A percentile compares a stretch with the other conserved stretches of the same genome.
Conservation (phyloP, 2,329 filamentous ascomycete species). For the Venturia oleaginea region DNA sequence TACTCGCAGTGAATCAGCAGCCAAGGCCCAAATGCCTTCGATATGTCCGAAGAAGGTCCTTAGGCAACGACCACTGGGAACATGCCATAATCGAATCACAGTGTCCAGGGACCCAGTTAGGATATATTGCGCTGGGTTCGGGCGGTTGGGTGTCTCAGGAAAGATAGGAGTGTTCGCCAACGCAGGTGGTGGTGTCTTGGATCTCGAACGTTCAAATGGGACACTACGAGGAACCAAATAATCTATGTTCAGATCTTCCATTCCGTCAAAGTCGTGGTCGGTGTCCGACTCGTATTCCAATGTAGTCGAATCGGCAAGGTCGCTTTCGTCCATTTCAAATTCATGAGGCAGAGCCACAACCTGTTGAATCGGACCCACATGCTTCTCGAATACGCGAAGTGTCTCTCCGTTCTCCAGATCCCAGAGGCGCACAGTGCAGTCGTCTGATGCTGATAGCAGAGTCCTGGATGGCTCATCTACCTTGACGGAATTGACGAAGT, state of each 20-base stretch:
- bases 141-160: constrained; percentile 51
- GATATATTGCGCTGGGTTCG: constrained; percentile 74
- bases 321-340: constrained; percentile 73
- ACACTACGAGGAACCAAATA: not conserved
- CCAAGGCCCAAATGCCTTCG: constrained; percentile 90
- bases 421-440: constrained; percentile 86
- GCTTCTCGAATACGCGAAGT: constrained; percentile 71
- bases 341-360: constrained; percentile 75
- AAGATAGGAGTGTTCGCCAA: constrained; percentile 39
- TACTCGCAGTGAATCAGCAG: constrained; percentile 77
- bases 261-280: constrained; percentile 11
- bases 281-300: constrained; percentile 12
- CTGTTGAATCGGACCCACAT: constrained; percentile 93
- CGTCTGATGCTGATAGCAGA: constrained; percentile 86
- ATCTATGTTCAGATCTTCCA: not conserved
- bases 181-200: constrained; percentile 13
- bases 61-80: constrained; percentile 68
- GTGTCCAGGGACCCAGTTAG: constrained; percentile 85
- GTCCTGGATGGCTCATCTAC: constrained; percentile 76
- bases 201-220: not conserved
- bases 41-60: constrained; percentile 95
- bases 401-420: constrained; percentile 77
- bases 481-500: constrained; percentile 96
- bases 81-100: constrained; percentile 89
- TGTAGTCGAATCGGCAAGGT: constrained; percentile 4